Evolutionary conservation across 1,284 basidiomycete genomes (phyloP).

Genomic region (Ustilago trichophora): DNA sequence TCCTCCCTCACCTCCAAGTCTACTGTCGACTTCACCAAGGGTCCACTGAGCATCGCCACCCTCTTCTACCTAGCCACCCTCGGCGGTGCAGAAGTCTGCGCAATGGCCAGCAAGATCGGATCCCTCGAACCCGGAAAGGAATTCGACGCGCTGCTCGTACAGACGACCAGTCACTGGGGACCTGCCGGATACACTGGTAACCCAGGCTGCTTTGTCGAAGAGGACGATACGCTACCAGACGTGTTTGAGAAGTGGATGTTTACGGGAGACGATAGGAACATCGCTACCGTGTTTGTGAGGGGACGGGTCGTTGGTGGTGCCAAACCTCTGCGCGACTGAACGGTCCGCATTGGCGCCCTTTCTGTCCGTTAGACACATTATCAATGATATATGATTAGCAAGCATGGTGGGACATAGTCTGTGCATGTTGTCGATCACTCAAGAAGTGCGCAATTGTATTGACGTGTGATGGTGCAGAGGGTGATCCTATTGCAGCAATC

Average conservation of each 20-base stretch:
- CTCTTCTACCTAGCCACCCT: conserved; percentile 89
- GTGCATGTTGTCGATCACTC: no score
- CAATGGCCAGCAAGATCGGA: conserved; percentile 76
- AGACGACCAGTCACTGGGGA: conserved; percentile 70
- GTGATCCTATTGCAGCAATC: no score
- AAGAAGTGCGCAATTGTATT: no score
- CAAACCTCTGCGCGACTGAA: conserved; percentile 33
- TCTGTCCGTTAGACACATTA: no score
- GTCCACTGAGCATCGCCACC: conserved; percentile 78
- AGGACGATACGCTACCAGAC: conserved; percentile 66
- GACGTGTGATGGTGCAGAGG: no score
- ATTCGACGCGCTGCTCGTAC: conserved; percentile 86
- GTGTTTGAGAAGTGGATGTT: conserved; percentile 63
- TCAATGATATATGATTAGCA: no score
- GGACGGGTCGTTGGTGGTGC: conserved; percentile 80
- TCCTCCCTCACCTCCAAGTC: conserved; percentile 21
- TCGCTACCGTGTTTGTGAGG: conserved; percentile 83
- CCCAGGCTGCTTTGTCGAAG: conserved; percentile 73
- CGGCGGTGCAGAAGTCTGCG: conserved; percentile 87
- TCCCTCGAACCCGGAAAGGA: conserved; percentile 82
- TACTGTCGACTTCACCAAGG: conserved; percentile 70
- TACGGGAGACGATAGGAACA: conserved; percentile 81
- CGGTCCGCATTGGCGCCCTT: no score
- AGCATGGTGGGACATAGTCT: no score
- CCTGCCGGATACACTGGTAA: conserved; percentile 68